Conservation (phyloP, 805 yeast species). For the Wickerhamomyces strasburgensis region DNA sequence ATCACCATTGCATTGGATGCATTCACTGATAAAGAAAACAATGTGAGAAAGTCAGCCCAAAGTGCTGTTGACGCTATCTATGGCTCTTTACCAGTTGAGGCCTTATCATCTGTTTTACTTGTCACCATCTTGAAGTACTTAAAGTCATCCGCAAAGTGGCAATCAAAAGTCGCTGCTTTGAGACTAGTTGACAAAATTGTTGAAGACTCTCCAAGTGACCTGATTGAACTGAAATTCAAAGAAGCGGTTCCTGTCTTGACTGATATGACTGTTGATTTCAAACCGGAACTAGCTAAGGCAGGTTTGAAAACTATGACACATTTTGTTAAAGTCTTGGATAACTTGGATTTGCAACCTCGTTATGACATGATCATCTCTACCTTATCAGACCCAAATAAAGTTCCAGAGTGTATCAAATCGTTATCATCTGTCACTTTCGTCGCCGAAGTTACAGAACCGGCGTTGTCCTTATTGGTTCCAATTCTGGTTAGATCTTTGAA, state of each 20-base stretch:
- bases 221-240: slow-evolving; percentile 75
- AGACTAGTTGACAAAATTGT: slow-evolving; percentile 66
- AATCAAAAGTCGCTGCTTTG: slow-evolving; percentile 77
- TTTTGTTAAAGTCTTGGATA: slow-evolving; percentile 81
- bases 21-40: slow-evolving; percentile 81
- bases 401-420: slow-evolving; percentile 83
- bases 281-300: slow-evolving; percentile 88
- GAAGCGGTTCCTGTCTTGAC: slow-evolving; percentile 79
- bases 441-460: slow-evolving; percentile 97
- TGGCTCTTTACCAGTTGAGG: slow-evolving; percentile 70
- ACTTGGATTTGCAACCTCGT: slow-evolving; percentile 86
- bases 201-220: slow-evolving; percentile 78
- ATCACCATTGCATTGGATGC: slow-evolving; percentile 64
- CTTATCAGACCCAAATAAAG: slow-evolving; percentile 83
- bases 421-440: slow-evolving; percentile 93
- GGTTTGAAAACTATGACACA: slow-evolving; percentile 67
- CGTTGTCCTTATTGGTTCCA: slow-evolving; percentile 84
- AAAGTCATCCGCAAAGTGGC: slow-evolving; percentile 88
- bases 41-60: slow-evolving; percentile 83
- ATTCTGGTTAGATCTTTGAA: slow-evolving; percentile 85
- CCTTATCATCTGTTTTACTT: slow-evolving; percentile 66
- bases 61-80: slow-evolving; percentile 66
- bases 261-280: slow-evolving; percentile 89
- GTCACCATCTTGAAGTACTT: slow-evolving; percentile 59
- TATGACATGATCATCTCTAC: slow-evolving; percentile 81